A percentile compares a stretch with the other conserved stretches of the same genome.
These are phyloP conservation scores for Raffaelea albimanens DNA, from an alignment of 2,329 filamentous ascomycete species.

Conservation along the genomic window DNA sequence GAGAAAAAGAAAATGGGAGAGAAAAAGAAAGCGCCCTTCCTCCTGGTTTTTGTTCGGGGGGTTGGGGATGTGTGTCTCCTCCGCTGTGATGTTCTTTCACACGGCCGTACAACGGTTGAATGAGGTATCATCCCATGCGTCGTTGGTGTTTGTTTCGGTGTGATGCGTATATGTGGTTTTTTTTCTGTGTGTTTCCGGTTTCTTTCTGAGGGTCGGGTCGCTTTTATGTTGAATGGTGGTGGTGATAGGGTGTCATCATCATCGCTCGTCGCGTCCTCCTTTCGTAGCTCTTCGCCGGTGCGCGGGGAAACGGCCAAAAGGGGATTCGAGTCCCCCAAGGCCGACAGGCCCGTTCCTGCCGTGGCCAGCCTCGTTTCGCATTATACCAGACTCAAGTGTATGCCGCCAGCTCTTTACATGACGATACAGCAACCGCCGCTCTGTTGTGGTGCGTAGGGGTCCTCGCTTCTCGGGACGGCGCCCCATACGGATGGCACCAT, in stretches of 20 bases:
- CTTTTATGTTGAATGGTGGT: background rate
- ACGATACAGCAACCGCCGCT: conserved; percentile 86
- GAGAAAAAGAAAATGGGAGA: conserved; percentile 5
- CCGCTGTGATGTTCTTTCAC: too few species aligned
- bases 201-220: background rate
- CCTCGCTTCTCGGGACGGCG: conserved; percentile 84
- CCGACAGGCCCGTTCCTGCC: too few species aligned
- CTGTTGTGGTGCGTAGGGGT: conserved; percentile 96
- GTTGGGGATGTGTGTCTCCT: background rate
- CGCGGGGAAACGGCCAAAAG: too few species aligned
- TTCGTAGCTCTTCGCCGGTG: background rate
- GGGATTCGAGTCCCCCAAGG: too few species aligned
- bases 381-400: background rate
- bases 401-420: conserved; percentile 51
- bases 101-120: too few species aligned
- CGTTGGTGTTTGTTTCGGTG: background rate
- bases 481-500: conserved; percentile 99
- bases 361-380: too few species aligned
- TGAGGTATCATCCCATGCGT: too few species aligned
- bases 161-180: background rate
- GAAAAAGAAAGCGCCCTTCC: background rate
- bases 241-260: conserved; percentile 4
- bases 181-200: background rate
- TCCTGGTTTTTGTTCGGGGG: background rate
- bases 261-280: background rate